These are phyloP conservation scores for Cornus kousa DNA, from an alignment of 148 eudicot genomes.

Conservation along the genomic window DNA sequence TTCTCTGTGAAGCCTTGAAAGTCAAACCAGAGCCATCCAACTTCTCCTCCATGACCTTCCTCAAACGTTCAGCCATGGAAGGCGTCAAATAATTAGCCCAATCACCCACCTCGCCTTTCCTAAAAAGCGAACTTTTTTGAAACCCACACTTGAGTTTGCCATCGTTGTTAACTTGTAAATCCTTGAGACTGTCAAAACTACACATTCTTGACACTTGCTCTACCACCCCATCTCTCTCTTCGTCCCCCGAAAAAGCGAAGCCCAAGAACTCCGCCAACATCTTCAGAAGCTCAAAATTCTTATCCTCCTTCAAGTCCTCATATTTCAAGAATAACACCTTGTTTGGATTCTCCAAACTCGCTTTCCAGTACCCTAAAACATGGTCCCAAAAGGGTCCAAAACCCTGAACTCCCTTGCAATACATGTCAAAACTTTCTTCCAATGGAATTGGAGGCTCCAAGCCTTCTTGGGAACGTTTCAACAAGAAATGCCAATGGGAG, in stretches of 20 bases:
- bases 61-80: background rate
- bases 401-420: too few relatives aligned
- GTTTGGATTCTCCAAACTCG: too few relatives aligned
- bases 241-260: background rate
- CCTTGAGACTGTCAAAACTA: slow-evolving; percentile 4
- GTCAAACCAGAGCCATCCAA: background rate
- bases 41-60: background rate
- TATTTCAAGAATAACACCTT: too few relatives aligned
- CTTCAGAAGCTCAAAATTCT: too few relatives aligned
- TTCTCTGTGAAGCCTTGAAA: background rate
- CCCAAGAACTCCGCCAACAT: background rate
- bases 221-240: slow-evolving; percentile 1
- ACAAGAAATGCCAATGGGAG: too few relatives aligned
- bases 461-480: too few relatives aligned
- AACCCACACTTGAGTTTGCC: slow-evolving; percentile 1
- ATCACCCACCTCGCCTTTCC: background rate
- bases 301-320: too few relatives aligned
- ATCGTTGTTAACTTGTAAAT: slow-evolving; percentile 1
- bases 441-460: too few relatives aligned
- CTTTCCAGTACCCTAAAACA: too few relatives aligned
- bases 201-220: slow-evolving; percentile 1
- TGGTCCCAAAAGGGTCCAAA: too few relatives aligned
- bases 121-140: background rate
- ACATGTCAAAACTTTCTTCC: too few relatives aligned
- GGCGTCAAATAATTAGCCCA: background rate